Conservation (phyloP, 176 grass and related monocot genomes). For the Paspalum notatum region DNA sequence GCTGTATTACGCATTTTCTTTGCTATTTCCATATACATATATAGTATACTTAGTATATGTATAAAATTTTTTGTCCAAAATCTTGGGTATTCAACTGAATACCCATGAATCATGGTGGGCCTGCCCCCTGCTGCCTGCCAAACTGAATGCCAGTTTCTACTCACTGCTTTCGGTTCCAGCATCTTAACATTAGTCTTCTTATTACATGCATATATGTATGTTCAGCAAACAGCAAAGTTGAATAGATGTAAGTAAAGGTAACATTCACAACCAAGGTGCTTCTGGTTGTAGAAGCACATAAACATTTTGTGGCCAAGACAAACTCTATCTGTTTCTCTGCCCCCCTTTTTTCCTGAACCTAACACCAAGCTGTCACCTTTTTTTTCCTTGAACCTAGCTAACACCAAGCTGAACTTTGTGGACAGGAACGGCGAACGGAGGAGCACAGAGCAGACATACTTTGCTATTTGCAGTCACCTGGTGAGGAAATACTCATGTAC, state of each 20-base stretch:
- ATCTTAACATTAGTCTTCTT: not conserved
- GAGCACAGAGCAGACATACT: not conserved
- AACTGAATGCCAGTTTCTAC: not conserved
- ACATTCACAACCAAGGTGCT: not conserved
- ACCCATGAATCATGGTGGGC: too few relatives aligned
- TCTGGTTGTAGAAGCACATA: too few relatives aligned
- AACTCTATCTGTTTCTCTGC: not conserved
- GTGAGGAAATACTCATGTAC: too few relatives aligned
- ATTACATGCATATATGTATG: not conserved
- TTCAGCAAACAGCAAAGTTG: not conserved
- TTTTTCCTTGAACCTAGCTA: too few relatives aligned
- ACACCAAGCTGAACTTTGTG: not conserved
- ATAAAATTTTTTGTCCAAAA: too few relatives aligned
- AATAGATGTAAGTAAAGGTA: not conserved
- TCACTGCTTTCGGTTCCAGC: not conserved
- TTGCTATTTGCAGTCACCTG: not conserved
- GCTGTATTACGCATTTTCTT: too few relatives aligned
- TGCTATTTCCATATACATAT: too few relatives aligned
- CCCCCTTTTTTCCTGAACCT: not conserved
- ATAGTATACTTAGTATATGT: too few relatives aligned
- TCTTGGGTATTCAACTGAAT: too few relatives aligned
- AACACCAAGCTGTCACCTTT: not conserved
- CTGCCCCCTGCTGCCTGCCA: too few relatives aligned
- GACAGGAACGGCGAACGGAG: not conserved
- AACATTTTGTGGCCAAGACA: not conserved